Base-by-base conservation (phyloP, 2,329 filamentous ascomycete genomes). In the Fusarium newnesense region DNA sequence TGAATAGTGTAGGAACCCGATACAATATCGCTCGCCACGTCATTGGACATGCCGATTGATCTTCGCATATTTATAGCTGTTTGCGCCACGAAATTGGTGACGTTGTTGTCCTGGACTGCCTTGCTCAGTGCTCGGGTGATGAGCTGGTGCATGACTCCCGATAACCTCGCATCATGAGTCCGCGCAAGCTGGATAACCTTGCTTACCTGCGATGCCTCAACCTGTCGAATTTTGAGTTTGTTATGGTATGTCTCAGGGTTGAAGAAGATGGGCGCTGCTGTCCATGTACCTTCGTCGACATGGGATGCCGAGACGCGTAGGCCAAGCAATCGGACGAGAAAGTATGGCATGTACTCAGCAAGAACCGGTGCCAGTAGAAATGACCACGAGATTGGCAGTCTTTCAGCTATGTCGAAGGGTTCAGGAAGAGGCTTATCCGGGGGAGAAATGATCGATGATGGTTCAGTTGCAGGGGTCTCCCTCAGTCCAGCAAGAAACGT, bases 1-100 rank as follows among this genome's bases (percentile, higher is more conserved):
- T 75, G 66, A 4, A 43, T 16, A 9, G 69, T 40, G 39, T 76
- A 78, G 15, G 63, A 66, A 1, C 61, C 75, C 0, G 77, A 78
- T 10, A 60, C 73, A 10, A 67, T 62, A 11, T 70, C 57, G 1
- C 69, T 76, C 18, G 60, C 72, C 47, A 73, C 67, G 6, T 73
- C 61, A 26, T 69, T 46, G 7, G 76, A 54, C 34, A 74, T 60
- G 4, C 76, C 75, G 9, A 77, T 46, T 8, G 75, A 67, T 7
- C 32, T 44, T 4, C 77, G 72, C 75, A 78, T 72, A 42, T 78
- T 78, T 16, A 77, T 46, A 8, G 76, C 63, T 9, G 77, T 78
- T 40, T 74, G 73, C 6, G 68, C 65, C 12, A 76, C 67, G 18
- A 78, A 78, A 2, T 78, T 74, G 16, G 75, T 77, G n/a, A 77